A percentile compares a stretch with the other conserved stretches of the same genome.
Conservation (phyloP, 2,329 filamentous ascomycete species). For the Fusarium sp. region DNA sequence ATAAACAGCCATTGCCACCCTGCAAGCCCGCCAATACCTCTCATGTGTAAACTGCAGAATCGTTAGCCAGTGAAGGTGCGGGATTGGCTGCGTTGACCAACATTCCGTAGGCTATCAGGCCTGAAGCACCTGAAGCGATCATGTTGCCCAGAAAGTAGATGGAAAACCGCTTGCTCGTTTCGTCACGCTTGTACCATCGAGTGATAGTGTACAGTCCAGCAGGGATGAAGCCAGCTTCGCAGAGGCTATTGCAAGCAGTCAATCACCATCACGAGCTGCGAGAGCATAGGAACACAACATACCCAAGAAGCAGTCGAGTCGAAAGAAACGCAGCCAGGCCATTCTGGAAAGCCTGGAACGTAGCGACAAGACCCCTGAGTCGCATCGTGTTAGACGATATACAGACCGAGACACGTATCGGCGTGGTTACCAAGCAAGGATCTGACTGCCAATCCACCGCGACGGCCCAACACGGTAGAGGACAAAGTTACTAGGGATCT, state of each 20-base stretch:
- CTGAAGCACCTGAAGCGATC: conserved; percentile 48
- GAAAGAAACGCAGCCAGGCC: conserved; percentile 47
- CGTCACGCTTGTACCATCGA: conserved; percentile 57
- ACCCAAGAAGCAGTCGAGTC: conserved; percentile 49
- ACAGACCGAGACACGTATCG: too few relatives aligned
- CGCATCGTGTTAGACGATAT: too few relatives aligned
- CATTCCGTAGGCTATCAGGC: conserved; percentile 50
- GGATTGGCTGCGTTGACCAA: neutral
- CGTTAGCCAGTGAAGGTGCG: neutral
- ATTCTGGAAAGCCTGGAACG: conserved; percentile 50
- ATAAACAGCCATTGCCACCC: conserved; percentile 44
- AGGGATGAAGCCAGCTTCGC: conserved; percentile 46
- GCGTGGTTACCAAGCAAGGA: conserved; percentile 51
- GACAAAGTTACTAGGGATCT: conserved; percentile 56
- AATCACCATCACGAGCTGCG: neutral
- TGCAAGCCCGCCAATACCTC: conserved; percentile 36
- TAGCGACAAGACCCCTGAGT: conserved; percentile 48
- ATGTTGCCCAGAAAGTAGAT: conserved; percentile 58
- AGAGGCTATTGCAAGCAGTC: conserved; percentile 34
- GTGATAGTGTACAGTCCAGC: conserved; percentile 59
- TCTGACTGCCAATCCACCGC: conserved; percentile 53
- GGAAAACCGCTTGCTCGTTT: conserved; percentile 57
- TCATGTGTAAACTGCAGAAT: conserved; percentile 34
- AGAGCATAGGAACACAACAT: neutral
- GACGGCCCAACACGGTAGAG: conserved; percentile 57